Base-by-base conservation (phyloP, 495 filamentous ascomycete species). In the Neurospora tetraspora region DNA sequence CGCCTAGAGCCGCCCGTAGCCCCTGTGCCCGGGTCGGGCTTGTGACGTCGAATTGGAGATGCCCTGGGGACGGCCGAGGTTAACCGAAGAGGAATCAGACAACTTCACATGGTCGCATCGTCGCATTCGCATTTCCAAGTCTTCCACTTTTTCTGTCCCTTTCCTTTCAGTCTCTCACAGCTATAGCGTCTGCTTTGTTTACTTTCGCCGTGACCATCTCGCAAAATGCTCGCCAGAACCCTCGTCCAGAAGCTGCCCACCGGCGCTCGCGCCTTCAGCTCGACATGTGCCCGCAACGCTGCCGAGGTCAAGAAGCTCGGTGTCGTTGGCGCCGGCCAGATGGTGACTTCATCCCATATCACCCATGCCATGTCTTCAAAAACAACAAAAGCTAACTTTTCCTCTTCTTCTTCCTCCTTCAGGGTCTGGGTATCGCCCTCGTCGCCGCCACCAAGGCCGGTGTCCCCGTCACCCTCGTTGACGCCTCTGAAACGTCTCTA, bases 371-470 rank as follows among this genome's bases (percentile, higher is more conserved):
- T 72, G 10, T 8, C 20, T 53, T 39, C 7, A 11, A 38, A 59
- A 27, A 20, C n/a, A 6, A 31, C 14, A 14, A 12, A 5, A 10
- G 31, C 43, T 59, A 34, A 70, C 39, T 37, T 27, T 27, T 70
- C 14, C 59, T 53, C 27, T 40, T 70, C 27, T 40, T 70, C 12
- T 69, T 43, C 31, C 59, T 68, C 31, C 70, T 47, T n/a, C 76
- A 98, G 96, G 96, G 96, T 73, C 85, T 99, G 69, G 96, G 96
- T 69, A 98, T 99, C 79, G 96, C 96, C 16, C 87, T 99, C 36
- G 96, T 98, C 23, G 96, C 96, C 69, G 93, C 96, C 61, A 90
- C 91, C 73, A 94, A 87, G 83, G 95, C 94, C 37, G 81, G 88
- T 74, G 88, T 98, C 8, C 92, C 94, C 4, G 95, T 99, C 3